phyloP scores from a whole-genome alignment of 2,329 filamentous ascomycete genomes.

The Pyrenophora teres region DNA sequence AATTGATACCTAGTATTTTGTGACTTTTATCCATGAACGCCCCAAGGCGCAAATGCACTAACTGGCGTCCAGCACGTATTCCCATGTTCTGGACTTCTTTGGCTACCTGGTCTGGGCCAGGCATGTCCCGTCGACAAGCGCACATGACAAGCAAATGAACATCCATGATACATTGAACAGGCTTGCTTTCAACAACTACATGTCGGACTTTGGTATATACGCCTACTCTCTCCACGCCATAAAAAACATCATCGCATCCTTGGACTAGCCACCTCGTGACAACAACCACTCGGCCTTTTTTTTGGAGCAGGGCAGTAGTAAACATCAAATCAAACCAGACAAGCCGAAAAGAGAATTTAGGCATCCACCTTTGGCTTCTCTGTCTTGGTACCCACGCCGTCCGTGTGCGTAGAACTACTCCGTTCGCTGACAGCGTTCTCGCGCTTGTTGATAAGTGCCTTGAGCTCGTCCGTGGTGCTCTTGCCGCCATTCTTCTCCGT shows the following conservation, averaged over 20 bases:
- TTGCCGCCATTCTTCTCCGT: constrained; percentile 55
- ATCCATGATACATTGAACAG: background rate
- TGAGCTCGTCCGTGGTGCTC: constrained; percentile 37
- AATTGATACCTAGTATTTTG: constrained; percentile 11
- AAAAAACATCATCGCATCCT: background rate
- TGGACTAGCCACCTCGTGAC: background rate
- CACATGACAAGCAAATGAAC: background rate
- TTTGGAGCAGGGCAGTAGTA: background rate
- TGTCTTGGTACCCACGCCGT: constrained; percentile 45
- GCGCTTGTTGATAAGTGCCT: constrained; percentile 41
- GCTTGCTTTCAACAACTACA: background rate
- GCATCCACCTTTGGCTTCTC: constrained; percentile 38
- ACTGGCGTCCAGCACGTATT: too few relatives aligned
- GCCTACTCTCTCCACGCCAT: background rate
- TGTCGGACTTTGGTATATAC: constrained; percentile 7
- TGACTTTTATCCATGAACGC: too few relatives aligned
- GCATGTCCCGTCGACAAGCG: too few relatives aligned
- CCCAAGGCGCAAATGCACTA: background rate
- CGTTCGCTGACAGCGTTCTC: constrained; percentile 40
- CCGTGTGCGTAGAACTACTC: constrained; percentile 44
- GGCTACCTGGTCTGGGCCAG: too few relatives aligned
- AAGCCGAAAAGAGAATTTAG: constrained; percentile 29
- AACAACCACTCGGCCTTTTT: background rate
- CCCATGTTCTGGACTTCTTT: too few relatives aligned
- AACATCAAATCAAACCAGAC: background rate